Evolutionary conservation across 2,329 filamentous ascomycete genomes (phyloP), one percentile per base, ranked within the genome.

Genomic region (Botrytis cinerea): DNA sequence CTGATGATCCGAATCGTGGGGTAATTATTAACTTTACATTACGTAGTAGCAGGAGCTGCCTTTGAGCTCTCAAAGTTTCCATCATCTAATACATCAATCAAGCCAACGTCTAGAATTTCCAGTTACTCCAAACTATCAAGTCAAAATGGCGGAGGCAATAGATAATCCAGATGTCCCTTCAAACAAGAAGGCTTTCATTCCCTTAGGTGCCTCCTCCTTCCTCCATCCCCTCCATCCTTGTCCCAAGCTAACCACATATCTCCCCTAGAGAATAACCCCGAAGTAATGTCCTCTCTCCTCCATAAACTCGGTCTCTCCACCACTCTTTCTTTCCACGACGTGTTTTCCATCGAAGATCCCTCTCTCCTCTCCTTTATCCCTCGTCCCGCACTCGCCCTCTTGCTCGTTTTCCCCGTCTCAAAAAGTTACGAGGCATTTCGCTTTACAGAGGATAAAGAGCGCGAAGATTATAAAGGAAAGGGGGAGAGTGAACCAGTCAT

Each of bases 391-490:
- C 88, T 94, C 76, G 95, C 95, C 10, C 89, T 98, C 32, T 90
- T 99, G 54, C 92, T 99, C 78, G 95, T 99, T 76, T 98, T 98
- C 83, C 95, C 96, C 77, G 88, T 97, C 76, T 93, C 89, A 72
- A 86, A 90, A 72, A 88, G 89, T 59, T 98, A 98, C 86, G 94
- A 98, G 84, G 88, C 87, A 74, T 91, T 92, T 81, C 92, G 95
- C 60, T 83, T 88, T 75, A 85, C 89, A 63, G 95, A 97, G 85
- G 95, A 98, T 83, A 85, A 85, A 70, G 81, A 86, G 35, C 84
- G 85, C 60, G 77, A 84, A 2, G 88, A 90, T 57, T 97, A 97
- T 84, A 81, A 82, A 0, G 92, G 91, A 61, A 86, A 85, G 28
- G 94, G 94, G 1, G 83, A 87, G 0, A 80, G 79, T 0, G 93